Evolutionary conservation across 352 stramenopile genomes (phyloP), one percentile per base, ranked within the genome.

Genomic region (Plasmopara halstedii): DNA sequence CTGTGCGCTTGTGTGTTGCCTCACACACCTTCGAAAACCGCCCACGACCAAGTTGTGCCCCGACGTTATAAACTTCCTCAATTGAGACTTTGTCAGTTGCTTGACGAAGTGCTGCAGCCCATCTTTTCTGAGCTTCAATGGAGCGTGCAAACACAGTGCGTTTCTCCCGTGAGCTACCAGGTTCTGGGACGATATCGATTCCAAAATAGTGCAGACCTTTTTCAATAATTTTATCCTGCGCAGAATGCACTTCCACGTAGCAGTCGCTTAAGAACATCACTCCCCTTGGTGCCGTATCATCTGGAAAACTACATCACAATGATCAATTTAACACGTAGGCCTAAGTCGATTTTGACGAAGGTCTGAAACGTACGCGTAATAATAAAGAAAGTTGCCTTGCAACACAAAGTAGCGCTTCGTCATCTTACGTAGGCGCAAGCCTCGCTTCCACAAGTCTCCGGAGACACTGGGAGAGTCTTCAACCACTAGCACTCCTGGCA

Each of bases 11-110:
- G 59, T 91, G 66, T 5, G 61, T 85, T 9, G 71, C 82, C 41
- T 86, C 78, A 31, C 74, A 95, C 0, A 97, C 90, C 4, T 78
- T 73, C 6, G 83, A 94, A 64, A 97, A 97, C 4, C 83, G 69
- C 0, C 91, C 91, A 19, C 77, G 69, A 6, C 91, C 91, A 3
- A 97, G 72, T 41, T 96, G 78, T 9, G 79, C 66, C 0, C 85
- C 83, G 25, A 97, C 75, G n/a, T 83, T 66, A 56, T 97, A 97
- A 35, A 82, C 84, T 56, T 95, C 80, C 50, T 92, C 71, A 31
- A 97, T 91, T 18, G 80, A 80, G 10, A 88, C 70, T 56, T 95
- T 94, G 42, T 94, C 75, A 11, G 82, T 94, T 4, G 86, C 85
- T 22, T 60, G 62, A n/a, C 72, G 73, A 15, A 97, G 65, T 21